phyloP scores from a whole-genome alignment of 2,329 filamentous ascomycete genomes.

The Epichloe hybrida region DNA sequence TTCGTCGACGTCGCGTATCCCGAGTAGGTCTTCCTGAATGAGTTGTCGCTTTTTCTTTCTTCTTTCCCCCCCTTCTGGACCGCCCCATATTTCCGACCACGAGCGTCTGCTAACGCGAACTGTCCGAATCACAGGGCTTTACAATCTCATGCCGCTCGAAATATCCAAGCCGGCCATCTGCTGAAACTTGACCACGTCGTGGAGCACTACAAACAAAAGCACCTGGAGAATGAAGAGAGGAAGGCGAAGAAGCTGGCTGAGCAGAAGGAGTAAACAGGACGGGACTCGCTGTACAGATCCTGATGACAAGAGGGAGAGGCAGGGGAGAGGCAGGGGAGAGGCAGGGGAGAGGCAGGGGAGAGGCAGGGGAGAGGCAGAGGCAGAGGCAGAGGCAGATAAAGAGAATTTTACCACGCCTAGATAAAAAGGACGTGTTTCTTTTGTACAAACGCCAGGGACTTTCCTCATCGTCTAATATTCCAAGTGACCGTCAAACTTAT shows the following conservation, averaged over 20 bases:
- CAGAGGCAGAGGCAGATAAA: no score
- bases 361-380: no score
- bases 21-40: slow-evolving; percentile 33
- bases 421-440: not conserved
- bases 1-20: slow-evolving; percentile 41
- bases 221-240: slow-evolving; percentile 40
- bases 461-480: not conserved
- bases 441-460: slow-evolving; percentile 2
- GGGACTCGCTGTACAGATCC: slow-evolving; percentile 5
- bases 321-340: no score
- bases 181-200: slow-evolving; percentile 41
- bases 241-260: slow-evolving; percentile 35
- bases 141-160: slow-evolving; percentile 35
- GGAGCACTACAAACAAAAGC: slow-evolving; percentile 42
- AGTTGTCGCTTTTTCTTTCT: no score
- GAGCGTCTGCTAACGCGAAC: not conserved
- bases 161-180: slow-evolving; percentile 41
- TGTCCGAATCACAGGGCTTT: slow-evolving; percentile 27
- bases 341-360: no score
- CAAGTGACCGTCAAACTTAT: no score
- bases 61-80: not conserved
- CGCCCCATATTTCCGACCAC: no score
- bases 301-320: not conserved
- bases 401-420: not conserved
- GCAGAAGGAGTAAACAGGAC: slow-evolving; percentile 19